These are phyloP conservation scores for Oryza punctata DNA, from an alignment of 176 grass and related monocot species.

Conservation along the genomic window DNA sequence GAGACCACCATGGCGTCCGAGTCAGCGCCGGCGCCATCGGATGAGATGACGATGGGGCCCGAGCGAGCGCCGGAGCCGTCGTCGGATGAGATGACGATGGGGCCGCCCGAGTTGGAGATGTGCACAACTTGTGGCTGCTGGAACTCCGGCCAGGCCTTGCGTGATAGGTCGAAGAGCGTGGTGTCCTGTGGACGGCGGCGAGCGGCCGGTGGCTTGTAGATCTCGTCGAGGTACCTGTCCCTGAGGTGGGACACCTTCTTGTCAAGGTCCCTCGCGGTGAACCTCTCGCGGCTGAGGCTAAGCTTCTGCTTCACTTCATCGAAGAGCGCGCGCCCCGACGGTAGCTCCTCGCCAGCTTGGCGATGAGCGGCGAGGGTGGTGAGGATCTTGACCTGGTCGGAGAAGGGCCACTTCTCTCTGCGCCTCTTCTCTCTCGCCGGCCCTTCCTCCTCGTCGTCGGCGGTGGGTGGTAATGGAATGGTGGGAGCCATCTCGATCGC, in stretches of 20 bases:
- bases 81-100: too few species aligned
- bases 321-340: neutral
- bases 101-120: too few species aligned
- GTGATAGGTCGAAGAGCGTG: neutral
- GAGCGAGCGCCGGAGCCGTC: too few species aligned
- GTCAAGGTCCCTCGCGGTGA: neutral
- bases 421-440: neutral
- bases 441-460: neutral
- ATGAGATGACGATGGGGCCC: too few species aligned
- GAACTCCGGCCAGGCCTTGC: neutral
- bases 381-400: neutral
- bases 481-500: neutral
- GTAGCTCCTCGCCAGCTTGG: neutral
- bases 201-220: neutral
- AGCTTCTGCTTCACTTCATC: neutral
- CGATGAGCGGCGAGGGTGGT: neutral
- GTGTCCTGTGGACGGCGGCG: neutral
- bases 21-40: too few species aligned
- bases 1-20: too few species aligned
- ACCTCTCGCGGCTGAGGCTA: neutral
- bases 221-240: neutral
- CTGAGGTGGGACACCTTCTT: neutral
- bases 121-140: neutral
- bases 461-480: neutral
- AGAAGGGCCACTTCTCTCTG: neutral